phyloP scores from a whole-genome alignment of 305 asterid genomes.

The Fraxinus paxiana region DNA sequence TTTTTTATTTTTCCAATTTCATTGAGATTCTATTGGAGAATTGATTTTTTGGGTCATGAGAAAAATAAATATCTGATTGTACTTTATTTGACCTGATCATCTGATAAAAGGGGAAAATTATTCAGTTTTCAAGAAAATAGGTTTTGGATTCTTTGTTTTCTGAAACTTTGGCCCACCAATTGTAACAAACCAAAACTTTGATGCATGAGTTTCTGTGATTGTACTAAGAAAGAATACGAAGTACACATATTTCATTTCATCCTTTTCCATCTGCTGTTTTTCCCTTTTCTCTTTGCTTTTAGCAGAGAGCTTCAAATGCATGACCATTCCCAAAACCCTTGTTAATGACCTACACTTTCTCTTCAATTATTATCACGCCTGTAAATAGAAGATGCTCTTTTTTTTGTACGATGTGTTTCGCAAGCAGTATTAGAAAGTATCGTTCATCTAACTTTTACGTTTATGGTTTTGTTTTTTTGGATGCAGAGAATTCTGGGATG shows the following conservation, averaged over 20 bases:
- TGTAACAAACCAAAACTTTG: constrained; percentile 38
- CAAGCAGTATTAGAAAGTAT: neutral
- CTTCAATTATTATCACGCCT: neutral
- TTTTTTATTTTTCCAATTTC: neutral
- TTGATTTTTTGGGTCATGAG: constrained; percentile 19
- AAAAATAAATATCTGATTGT: constrained; percentile 14
- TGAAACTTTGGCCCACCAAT: constrained; percentile 47
- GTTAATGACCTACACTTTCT: neutral
- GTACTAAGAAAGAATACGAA: constrained; percentile 23
- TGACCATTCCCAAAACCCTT: constrained; percentile 7
- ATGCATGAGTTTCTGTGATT: constrained; percentile 38
- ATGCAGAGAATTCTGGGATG: constrained; percentile 68
- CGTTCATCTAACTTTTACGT: neutral
- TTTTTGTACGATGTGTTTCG: neutral
- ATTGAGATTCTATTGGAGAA: constrained; percentile 25
- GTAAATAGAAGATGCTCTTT: neutral
- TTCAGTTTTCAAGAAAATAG: constrained; percentile 1
- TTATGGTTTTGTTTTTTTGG: neutral
- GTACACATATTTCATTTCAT: constrained; percentile 21
- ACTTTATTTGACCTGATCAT: constrained; percentile 27
- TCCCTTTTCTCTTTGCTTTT: neutral
- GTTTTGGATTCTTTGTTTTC: constrained; percentile 30
- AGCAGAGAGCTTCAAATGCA: constrained; percentile 13
- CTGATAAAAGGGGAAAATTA: neutral
- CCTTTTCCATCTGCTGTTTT: neutral